Base-by-base conservation (phyloP, 176 grass and related monocot species). In the Carex scoparia region DNA sequence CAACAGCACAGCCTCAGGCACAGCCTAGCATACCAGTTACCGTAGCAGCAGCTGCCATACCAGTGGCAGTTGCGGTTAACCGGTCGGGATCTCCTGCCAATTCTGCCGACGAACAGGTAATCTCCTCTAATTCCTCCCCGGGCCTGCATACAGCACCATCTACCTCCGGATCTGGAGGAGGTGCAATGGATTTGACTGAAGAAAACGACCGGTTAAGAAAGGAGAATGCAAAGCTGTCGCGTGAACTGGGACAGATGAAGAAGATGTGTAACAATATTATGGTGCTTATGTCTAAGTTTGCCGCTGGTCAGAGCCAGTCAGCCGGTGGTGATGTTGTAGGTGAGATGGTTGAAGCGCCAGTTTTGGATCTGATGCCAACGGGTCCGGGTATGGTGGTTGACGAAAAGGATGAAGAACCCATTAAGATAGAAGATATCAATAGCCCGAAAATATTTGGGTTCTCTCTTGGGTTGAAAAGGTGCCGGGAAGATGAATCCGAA, bases 261-360 rank as follows among this genome's bases (percentile, higher is more conserved):
- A 92, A 90, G 85, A 91, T 97, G 84, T 97, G 94, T 87, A 87
- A 90, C 72, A 97, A 94, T 78, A 94, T 97, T 74, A 28, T 97
- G 79, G 62, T 86, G 42, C 94, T 97, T 79, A 89, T 97, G 91
- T 94, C 91, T 48, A 94, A 90, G 82, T 97, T 92, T 66, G 83
- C 84, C 48, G 73, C 88, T 53, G 65, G 75, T 0, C 84, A 93
- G 81, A 88, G 85, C 31, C 44, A 71, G 49, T 84, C 87, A 19
- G 61, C 33, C 16, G 81, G 48, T 40, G 60, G 73, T 5, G 79
- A 33, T 3, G 61, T 15, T 0, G 69, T 67, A 0, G 86, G 61
- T 5, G 90, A 88, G 38, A 84, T 84, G 13, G 35, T 42, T 12
- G 91, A 87, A 6, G 87, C 85, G 44, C 51, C 82, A 0, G 59